phyloP scores from a whole-genome alignment of 2,329 filamentous ascomycete genomes.

The Polychaeton citri region DNA sequence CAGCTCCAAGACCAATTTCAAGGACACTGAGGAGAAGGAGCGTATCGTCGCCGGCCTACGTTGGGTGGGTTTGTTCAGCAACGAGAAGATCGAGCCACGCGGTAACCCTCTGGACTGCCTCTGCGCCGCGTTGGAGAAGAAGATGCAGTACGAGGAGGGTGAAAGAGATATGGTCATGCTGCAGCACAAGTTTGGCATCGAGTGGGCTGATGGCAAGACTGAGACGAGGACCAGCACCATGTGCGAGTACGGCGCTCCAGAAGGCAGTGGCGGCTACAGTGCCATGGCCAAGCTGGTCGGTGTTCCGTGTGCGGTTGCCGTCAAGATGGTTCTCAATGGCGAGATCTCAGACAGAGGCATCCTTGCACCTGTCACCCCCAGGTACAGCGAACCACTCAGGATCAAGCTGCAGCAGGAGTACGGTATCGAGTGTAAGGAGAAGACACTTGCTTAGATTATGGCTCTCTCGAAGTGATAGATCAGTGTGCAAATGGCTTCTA shows the following conservation, averaged over 20 bases:
- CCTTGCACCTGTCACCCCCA: constrained; percentile 60
- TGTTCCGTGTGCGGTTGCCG: constrained; percentile 60
- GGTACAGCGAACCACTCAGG: constrained; percentile 61
- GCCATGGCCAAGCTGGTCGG: constrained; percentile 78
- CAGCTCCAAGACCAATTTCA: constrained; percentile 61
- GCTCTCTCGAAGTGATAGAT: too few relatives aligned
- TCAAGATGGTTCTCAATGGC: constrained; percentile 30
- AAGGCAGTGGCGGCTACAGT: constrained; percentile 49
- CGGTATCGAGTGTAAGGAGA: constrained; percentile 59
- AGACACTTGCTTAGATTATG: constrained; percentile 33
- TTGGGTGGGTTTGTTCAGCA: constrained; percentile 59
- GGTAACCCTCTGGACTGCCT: constrained; percentile 83
- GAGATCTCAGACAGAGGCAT: constrained; percentile 33
- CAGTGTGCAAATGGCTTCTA: too few relatives aligned
- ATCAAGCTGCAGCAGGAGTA: constrained; percentile 68
- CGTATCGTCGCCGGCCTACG: constrained; percentile 58
- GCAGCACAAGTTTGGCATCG: constrained; percentile 73
- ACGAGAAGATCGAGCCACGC: constrained; percentile 54
- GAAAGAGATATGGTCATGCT: constrained; percentile 76
- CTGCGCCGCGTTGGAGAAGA: constrained; percentile 75
- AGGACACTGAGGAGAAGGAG: constrained; percentile 51
- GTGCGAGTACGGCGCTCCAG: constrained; percentile 65
- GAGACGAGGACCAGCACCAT: constrained; percentile 73
- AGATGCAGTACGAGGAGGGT: constrained; percentile 73
- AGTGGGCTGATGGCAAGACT: constrained; percentile 63